Evolutionary conservation across 371 early-diverging fungal genomes (phyloP), one percentile per base, ranked within the genome.

Genomic region (Mucor sp.): DNA sequence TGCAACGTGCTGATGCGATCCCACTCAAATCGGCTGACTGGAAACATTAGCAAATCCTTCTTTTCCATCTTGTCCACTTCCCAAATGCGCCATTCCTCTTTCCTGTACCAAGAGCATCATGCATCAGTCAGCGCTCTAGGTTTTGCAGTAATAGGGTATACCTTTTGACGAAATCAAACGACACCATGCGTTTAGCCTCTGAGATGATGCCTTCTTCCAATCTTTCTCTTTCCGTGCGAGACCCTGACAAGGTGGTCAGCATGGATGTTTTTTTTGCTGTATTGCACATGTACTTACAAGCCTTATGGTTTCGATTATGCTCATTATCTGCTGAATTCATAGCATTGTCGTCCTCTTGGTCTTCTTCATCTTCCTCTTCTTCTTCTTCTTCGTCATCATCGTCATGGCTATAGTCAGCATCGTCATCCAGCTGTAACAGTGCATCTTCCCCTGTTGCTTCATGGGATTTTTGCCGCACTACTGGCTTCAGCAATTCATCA

Each of bases 1-100:
- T 84, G 84, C 65, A 78, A 60, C 23, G 69, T 70, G 28, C 93
- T 84, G n/a, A 93, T 87, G 25, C 86, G 75, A 9, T 78, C 67
- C 93, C 93, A 94, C 67, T 90, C 83, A n/a, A 93, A 68, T 14
- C 81, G 86, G 21, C 85, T 76, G 9, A 91, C 85, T 53, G 77
- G 67, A 25, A 87, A 88, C 35, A 78, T 69, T 62, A 88, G 87
- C 33, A 91, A 74, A 58, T 81, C 75, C 2, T 62, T 48, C 4
- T 83, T 79, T 0, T 78, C 61, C 23, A 86, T 74, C 41, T 75
- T 72, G 25, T 85, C 85, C 11, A 90, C 77, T 7, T 83, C 77
- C 75, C 75, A 77, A 25, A 80, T 60, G 37, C 72, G 63, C 68
- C 74, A 72, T 19, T 58, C 67, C 39, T 80, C 76, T 23, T 67